Conservation (phyloP, 2,329 filamentous ascomycete genomes). For the Paracoccidioides brasiliensis region DNA sequence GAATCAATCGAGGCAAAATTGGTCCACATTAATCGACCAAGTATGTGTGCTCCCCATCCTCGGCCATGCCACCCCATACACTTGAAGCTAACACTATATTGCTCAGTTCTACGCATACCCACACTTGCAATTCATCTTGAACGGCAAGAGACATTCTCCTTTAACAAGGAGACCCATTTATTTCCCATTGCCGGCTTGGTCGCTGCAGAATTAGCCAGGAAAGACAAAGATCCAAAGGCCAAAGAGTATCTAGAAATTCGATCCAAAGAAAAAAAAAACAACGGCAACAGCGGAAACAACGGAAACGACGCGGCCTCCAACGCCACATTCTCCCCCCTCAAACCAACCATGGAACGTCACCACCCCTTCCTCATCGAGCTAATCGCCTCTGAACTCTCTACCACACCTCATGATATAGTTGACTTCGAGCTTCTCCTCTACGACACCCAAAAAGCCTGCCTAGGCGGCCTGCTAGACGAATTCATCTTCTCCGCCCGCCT, state of each 20-base stretch:
- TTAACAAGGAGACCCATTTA: slow-evolving; percentile 94
- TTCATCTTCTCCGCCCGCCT: slow-evolving; percentile 92
- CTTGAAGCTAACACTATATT: neutral
- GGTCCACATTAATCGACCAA: slow-evolving; percentile 78
- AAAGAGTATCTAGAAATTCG: slow-evolving; percentile 18
- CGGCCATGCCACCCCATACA: neutral
- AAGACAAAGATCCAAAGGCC: slow-evolving; percentile 34
- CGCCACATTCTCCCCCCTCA: slow-evolving; percentile 56
- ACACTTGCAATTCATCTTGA: slow-evolving; percentile 91
- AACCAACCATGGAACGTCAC: slow-evolving; percentile 66
- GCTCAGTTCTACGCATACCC: slow-evolving; percentile 65
- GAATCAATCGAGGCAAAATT: slow-evolving; percentile 71
- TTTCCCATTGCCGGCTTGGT: slow-evolving; percentile 87
- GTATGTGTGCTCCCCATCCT: slow-evolving; percentile 20
- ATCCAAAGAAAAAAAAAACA: slow-evolving; percentile 34
- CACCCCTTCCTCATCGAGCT: slow-evolving; percentile 77
- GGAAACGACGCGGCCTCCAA: neutral
- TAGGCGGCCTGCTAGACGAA: slow-evolving; percentile 84
- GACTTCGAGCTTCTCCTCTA: slow-evolving; percentile 98
- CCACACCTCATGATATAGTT: slow-evolving; percentile 56
- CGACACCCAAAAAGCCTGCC: slow-evolving; percentile 79
- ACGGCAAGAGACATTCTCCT: slow-evolving; percentile 70
- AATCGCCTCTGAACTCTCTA: slow-evolving; percentile 66
- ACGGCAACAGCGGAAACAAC: slow-evolving; percentile 22
- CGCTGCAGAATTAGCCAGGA: slow-evolving; percentile 74